Evolutionary conservation across 1,284 basidiomycete genomes (phyloP).

Genomic region (Leccinum solheimii): DNA sequence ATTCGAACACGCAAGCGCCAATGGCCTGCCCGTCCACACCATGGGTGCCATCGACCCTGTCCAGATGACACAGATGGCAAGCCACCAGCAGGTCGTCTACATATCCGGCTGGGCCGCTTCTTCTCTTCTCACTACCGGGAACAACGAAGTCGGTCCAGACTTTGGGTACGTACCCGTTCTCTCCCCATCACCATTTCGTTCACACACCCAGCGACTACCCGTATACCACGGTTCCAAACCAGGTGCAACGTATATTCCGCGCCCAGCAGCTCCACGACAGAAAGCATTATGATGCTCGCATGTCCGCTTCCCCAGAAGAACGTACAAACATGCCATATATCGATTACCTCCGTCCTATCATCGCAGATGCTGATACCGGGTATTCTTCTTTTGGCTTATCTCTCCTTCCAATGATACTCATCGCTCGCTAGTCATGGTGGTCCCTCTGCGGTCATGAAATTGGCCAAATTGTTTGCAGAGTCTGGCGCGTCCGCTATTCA

Average conservation of each 20-base stretch:
- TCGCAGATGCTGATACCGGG: slow-evolving; percentile 95
- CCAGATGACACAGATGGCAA: slow-evolving; percentile 97
- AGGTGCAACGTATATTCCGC: slow-evolving; percentile 83
- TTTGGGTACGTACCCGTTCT: slow-evolving; percentile 66
- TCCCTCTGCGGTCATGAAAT: slow-evolving; percentile 94
- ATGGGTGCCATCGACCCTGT: slow-evolving; percentile 91
- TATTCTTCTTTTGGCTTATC: slow-evolving; percentile 35
- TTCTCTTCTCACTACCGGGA: slow-evolving; percentile 86
- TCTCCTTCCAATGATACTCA: slow-evolving; percentile 12
- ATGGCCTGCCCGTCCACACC: slow-evolving; percentile 74
- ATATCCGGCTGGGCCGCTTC: slow-evolving; percentile 92
- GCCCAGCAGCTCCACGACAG: slow-evolving; percentile 86
- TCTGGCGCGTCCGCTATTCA: slow-evolving; percentile 90
- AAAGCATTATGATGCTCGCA: slow-evolving; percentile 85
- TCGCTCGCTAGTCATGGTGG: slow-evolving; percentile 72
- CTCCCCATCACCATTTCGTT: not conserved
- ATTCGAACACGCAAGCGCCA: slow-evolving; percentile 63
- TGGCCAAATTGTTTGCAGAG: slow-evolving; percentile 91
- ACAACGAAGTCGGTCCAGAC: slow-evolving; percentile 97
- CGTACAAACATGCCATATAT: slow-evolving; percentile 71
- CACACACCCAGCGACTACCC: slow-evolving; percentile 72
- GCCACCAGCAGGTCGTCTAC: slow-evolving; percentile 92
- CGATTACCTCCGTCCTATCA: slow-evolving; percentile 91
- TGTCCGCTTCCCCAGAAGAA: slow-evolving; percentile 62
- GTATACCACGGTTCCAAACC: slow-evolving; percentile 93